Evolutionary conservation across 768 basidiomycete genomes (phyloP).

Genomic region (Rhizopogon vesiculosus): DNA sequence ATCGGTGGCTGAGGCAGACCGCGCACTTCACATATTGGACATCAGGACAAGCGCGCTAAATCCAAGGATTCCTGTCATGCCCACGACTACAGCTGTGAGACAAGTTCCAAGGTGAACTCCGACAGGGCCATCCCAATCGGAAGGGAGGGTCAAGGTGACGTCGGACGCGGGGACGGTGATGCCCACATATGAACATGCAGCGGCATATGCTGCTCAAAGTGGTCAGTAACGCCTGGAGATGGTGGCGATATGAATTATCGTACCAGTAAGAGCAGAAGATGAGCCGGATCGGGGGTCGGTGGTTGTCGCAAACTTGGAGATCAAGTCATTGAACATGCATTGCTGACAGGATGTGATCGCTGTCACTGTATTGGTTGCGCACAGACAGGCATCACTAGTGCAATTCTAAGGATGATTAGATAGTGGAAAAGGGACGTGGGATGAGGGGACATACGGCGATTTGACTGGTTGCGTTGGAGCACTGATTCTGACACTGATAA

Average conservation of each 20-base stretch:
- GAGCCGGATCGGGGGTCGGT: constrained; percentile 57
- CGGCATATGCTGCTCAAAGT: constrained; percentile 44
- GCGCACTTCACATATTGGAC: constrained; percentile 41
- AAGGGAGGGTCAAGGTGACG: constrained; percentile 40
- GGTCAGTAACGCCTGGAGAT: constrained; percentile 7
- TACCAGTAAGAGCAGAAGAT: constrained; percentile 53
- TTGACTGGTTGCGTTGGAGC: constrained; percentile 17
- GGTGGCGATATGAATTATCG: constrained; percentile 9
- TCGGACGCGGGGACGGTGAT: constrained; percentile 33
- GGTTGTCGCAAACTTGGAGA: constrained; percentile 42
- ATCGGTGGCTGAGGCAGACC: neutral
- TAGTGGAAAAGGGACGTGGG: neutral
- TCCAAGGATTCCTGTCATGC: constrained; percentile 42
- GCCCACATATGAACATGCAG: constrained; percentile 39
- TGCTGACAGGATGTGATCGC: constrained; percentile 53
- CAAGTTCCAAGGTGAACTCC: constrained; percentile 40
- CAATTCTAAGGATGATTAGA: constrained; percentile 36
- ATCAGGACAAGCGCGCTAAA: constrained; percentile 44
- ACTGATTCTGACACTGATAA: constrained; percentile 22
- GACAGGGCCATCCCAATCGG: constrained; percentile 59
- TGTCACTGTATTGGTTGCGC: constrained; percentile 36
- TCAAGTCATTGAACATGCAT: constrained; percentile 58
- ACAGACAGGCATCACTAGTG: constrained; percentile 48
- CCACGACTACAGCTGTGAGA: constrained; percentile 41
- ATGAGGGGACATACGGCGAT: constrained; percentile 18